Percentiles rank a stretch among this genome's conserved stretches.
Conservation (phyloP, 768 basidiomycete genomes). For the Phlegmacium glaucopus region DNA sequence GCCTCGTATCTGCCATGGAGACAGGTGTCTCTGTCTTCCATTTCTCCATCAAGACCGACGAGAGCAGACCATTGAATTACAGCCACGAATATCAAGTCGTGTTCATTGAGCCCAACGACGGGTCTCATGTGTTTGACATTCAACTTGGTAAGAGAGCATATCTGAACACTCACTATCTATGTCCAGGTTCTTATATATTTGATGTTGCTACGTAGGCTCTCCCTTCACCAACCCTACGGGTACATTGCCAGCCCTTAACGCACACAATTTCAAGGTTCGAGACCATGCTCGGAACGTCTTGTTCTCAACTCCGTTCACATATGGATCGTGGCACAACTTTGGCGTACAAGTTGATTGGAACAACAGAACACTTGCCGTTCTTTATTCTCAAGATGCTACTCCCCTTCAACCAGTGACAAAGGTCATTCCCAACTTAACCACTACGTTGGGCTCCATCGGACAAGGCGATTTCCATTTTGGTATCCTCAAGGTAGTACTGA, state of each 20-base stretch:
- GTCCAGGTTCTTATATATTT: slow-evolving; percentile 10
- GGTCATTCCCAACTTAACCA: slow-evolving; percentile 38
- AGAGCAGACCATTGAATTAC: slow-evolving; percentile 43
- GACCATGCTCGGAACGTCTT: slow-evolving; percentile 50
- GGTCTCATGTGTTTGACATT: slow-evolving; percentile 56
- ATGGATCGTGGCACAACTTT: slow-evolving; percentile 55
- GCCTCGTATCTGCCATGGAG: slow-evolving; percentile 38
- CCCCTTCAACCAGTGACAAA: slow-evolving; percentile 41
- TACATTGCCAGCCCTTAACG: slow-evolving; percentile 35
- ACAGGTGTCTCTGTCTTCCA: slow-evolving; percentile 42
- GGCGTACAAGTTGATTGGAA: slow-evolving; percentile 57
- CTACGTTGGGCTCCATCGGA: slow-evolving; percentile 37
- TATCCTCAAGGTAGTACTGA: slow-evolving; percentile 46
- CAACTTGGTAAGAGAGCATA: slow-evolving; percentile 43
- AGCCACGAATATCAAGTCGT: slow-evolving; percentile 62
- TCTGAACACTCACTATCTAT: neutral
- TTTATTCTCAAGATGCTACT: slow-evolving; percentile 43
- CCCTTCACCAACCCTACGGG: slow-evolving; percentile 55
- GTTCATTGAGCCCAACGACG: slow-evolving; percentile 60
- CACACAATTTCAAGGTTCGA: slow-evolving; percentile 51
- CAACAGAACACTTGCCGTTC: slow-evolving; percentile 42
- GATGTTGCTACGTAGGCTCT: slow-evolving; percentile 29
- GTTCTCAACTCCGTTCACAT: slow-evolving; percentile 44
- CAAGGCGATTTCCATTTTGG: slow-evolving; percentile 63
- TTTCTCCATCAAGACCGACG: slow-evolving; percentile 38